A percentile compares a stretch with the other conserved stretches of the same genome.
These are phyloP conservation scores for Alternaria alternata DNA, from an alignment of 2,329 filamentous ascomycete genomes.

Conservation along the genomic window DNA sequence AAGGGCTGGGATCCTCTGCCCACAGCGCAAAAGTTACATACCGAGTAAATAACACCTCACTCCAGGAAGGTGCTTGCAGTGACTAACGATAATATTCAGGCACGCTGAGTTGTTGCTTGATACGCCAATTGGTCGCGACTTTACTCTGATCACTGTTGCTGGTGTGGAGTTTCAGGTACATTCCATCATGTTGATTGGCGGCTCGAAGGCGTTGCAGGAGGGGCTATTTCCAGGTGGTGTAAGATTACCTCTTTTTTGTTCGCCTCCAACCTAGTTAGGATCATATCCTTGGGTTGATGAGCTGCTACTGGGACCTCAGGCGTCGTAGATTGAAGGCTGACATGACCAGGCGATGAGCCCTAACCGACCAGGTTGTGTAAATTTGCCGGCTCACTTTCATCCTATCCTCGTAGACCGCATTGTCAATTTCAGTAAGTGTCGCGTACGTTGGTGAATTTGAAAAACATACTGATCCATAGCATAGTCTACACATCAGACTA, in stretches of 20 bases:
- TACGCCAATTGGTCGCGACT: conserved; percentile 18
- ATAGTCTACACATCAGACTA: conserved; percentile 24
- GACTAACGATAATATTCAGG: background rate
- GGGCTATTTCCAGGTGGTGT: conserved; percentile 17
- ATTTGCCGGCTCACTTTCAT: conserved; percentile 12
- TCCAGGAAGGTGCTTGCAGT: background rate
- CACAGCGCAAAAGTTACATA: background rate
- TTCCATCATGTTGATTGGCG: conserved; percentile 22
- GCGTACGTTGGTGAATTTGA: background rate
- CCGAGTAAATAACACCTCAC: background rate
- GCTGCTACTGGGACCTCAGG: background rate
- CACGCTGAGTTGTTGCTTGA: conserved; percentile 8
- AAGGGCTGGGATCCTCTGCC: conserved; percentile 1
- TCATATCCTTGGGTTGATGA: background rate
- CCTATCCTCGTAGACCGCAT: conserved; percentile 19
- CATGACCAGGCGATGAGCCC: background rate
- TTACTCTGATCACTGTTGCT: conserved; percentile 15
- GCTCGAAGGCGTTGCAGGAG: conserved; percentile 16
- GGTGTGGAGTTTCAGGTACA: conserved; percentile 23
- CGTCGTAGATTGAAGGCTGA: background rate
- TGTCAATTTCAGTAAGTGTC: conserved; percentile 17
- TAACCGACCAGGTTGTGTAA: conserved; percentile 4
- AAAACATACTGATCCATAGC: background rate
- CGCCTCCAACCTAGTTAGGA: background rate
- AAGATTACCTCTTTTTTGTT: background rate